phyloP scores from a whole-genome alignment of 495 filamentous ascomycete genomes.

The Neurospora terricola region DNA sequence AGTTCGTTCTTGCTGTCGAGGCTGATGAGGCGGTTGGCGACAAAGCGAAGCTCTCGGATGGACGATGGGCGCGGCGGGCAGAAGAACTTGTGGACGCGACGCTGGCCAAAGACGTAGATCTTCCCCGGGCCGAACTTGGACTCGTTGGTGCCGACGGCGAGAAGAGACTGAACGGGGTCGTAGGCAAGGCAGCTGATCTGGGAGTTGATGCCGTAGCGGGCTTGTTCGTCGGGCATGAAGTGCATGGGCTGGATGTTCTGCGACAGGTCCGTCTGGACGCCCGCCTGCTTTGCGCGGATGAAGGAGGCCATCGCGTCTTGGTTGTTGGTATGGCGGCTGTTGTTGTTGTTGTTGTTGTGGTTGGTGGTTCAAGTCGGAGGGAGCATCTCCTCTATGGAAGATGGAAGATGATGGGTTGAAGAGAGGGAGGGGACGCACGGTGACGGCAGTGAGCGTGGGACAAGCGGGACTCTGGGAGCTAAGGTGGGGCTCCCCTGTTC shows the following conservation, averaged over 20 bases:
- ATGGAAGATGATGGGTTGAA: not conserved
- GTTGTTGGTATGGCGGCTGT: not conserved
- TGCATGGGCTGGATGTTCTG: slow-evolving; percentile 60
- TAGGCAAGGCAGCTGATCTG: slow-evolving; percentile 76
- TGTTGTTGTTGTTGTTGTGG: not conserved
- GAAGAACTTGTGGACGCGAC: slow-evolving; percentile 63
- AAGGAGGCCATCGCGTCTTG: slow-evolving; percentile 62
- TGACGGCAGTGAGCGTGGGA: not conserved
- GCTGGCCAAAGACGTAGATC: slow-evolving; percentile 86
- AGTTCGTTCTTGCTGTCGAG: slow-evolving; percentile 80
- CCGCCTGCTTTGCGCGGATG: slow-evolving; percentile 83
- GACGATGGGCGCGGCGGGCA: slow-evolving; percentile 48
- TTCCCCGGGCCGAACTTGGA: slow-evolving; percentile 66
- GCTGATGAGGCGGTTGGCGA: slow-evolving; percentile 66
- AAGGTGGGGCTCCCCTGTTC: not conserved
- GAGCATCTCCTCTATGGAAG: not conserved
- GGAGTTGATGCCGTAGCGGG: slow-evolving; percentile 79
- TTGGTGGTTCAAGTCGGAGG: not conserved
- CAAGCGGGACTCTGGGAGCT: not conserved
- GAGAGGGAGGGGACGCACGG: not conserved
- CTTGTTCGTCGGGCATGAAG: slow-evolving; percentile 75
- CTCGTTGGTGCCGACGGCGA: slow-evolving; percentile 85
- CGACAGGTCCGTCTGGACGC: slow-evolving; percentile 83
- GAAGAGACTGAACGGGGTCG: slow-evolving; percentile 84
- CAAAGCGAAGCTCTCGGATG: slow-evolving; percentile 32